phyloP scores from a whole-genome alignment of 2,329 filamentous ascomycete species.

The Boeremia lycopersici region DNA sequence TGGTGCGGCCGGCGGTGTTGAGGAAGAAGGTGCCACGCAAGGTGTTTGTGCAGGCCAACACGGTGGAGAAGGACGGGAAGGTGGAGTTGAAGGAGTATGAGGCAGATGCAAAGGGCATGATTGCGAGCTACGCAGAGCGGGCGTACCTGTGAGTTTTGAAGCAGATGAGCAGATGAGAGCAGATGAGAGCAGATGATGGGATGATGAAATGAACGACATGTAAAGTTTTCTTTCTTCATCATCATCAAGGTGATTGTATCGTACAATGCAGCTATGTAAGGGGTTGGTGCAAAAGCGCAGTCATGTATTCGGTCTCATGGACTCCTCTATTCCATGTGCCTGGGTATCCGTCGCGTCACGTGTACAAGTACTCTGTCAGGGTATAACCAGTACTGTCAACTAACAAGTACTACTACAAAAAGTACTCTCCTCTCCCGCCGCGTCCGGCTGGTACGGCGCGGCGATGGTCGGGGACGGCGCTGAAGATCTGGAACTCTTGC shows the following conservation, averaged over 20 bases:
- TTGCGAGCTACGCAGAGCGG: constrained; percentile 47
- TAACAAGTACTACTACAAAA: no score
- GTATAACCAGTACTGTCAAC: no score
- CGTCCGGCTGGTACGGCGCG: constrained; percentile 75
- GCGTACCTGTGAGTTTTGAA: constrained; percentile 42
- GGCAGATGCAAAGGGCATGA: constrained; percentile 75
- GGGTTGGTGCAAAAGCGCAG: constrained; percentile 6
- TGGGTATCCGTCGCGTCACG: constrained; percentile 29
- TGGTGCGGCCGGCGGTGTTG: constrained; percentile 76
- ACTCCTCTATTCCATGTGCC: constrained; percentile 1
- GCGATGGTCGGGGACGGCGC: constrained; percentile 83
- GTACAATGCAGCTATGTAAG: constrained; percentile 12
- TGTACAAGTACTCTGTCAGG: constrained; percentile 18
- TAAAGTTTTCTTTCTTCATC: no score
- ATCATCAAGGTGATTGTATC: constrained; percentile 5
- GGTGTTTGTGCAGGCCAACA: constrained; percentile 95
- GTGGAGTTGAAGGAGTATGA: constrained; percentile 85
- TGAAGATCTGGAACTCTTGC: constrained; percentile 92
- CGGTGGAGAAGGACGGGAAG: constrained; percentile 60
- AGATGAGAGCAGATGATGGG: neutral
- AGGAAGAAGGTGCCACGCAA: constrained; percentile 82
- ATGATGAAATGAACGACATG: no score
- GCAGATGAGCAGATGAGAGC: neutral
- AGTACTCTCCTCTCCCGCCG: constrained; percentile 58
- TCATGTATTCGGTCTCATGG: neutral